phyloP scores from a whole-genome alignment of 345 rosid genomes.

The Cardamine chenopodiifolia region DNA sequence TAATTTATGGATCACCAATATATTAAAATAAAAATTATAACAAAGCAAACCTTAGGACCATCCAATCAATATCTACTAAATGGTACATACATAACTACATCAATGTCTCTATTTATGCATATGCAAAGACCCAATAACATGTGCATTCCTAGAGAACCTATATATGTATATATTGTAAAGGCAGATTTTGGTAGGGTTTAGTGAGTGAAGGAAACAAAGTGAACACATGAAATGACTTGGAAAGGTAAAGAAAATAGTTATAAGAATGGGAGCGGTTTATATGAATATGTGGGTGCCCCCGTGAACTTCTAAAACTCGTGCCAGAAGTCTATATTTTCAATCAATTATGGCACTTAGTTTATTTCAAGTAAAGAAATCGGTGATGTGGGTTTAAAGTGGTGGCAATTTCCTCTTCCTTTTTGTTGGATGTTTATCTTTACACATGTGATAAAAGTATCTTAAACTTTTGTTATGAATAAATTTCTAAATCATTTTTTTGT shows the following conservation, averaged over 20 bases:
- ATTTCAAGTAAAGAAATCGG: slow-evolving; percentile 48
- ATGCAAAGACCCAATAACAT: slow-evolving; percentile 9
- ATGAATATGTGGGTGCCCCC: slow-evolving; percentile 1
- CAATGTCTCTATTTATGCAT: neutral
- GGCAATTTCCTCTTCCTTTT: slow-evolving; percentile 48
- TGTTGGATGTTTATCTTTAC: slow-evolving; percentile 43
- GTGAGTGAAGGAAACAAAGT: slow-evolving; percentile 1
- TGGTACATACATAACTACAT: slow-evolving; percentile 16
- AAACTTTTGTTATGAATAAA: neutral
- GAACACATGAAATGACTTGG: slow-evolving; percentile 25
- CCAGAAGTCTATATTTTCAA: slow-evolving; percentile 2
- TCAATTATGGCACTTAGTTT: slow-evolving; percentile 43
- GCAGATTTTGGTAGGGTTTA: slow-evolving; percentile 20
- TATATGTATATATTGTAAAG: neutral
- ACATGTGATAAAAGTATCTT: slow-evolving; percentile 48
- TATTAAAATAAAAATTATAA: neutral
- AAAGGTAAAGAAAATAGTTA: slow-evolving; percentile 12
- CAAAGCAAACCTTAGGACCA: slow-evolving; percentile 28
- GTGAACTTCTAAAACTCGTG: neutral
- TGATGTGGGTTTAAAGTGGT: slow-evolving; percentile 48
- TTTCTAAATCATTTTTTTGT: neutral
- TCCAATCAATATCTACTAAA: slow-evolving; percentile 21
- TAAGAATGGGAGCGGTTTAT: neutral
- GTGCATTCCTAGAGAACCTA: slow-evolving; percentile 9
- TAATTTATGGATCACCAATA: slow-evolving; percentile 29